These are phyloP conservation scores for Coemansia sp. DNA, from an alignment of 192 early-diverging fungal species.

Conservation along the genomic window DNA sequence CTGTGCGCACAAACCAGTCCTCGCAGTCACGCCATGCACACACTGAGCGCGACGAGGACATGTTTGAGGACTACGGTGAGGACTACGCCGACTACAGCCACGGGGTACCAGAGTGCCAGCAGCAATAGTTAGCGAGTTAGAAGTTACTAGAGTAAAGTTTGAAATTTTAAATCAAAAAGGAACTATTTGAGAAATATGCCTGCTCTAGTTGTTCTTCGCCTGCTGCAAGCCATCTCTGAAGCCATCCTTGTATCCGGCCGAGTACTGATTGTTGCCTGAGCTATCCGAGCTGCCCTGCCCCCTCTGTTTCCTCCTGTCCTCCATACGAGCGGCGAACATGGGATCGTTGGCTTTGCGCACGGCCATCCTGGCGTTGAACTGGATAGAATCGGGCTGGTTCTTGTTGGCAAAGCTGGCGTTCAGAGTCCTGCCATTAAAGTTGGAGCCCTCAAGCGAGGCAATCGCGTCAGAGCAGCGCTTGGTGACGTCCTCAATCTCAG, in stretches of 20 bases:
- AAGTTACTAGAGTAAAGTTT: not conserved
- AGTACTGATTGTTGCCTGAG: slow-evolving; percentile 12
- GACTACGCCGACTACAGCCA: slow-evolving; percentile 9
- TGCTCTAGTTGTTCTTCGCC: not conserved
- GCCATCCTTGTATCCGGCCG: slow-evolving; percentile 32
- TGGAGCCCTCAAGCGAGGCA: slow-evolving; percentile 2
- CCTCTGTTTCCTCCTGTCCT: not conserved
- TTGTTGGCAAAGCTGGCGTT: slow-evolving; percentile 5
- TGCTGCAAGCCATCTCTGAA: slow-evolving; percentile 28
- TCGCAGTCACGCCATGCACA: slow-evolving; percentile 8
- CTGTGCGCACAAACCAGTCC: slow-evolving; percentile 8
- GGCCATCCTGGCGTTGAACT: slow-evolving; percentile 30
- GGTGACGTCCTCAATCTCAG: slow-evolving; percentile 21
- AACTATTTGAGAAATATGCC: not conserved
- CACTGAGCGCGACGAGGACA: slow-evolving; percentile 2
- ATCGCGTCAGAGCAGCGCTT: slow-evolving; percentile 16
- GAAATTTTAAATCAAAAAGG: not conserved
- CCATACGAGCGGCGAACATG: slow-evolving; percentile 3
- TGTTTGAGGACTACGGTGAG: slow-evolving; percentile 8
- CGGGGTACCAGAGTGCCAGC: slow-evolving; percentile 16
- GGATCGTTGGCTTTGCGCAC: slow-evolving; percentile 22
- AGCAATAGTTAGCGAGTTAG: slow-evolving; percentile 2
- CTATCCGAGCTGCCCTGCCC: not conserved
- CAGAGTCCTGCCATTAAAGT: slow-evolving; percentile 10
- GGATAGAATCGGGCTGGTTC: slow-evolving; percentile 40